These are phyloP conservation scores for Beauveria sp. DNA, from an alignment of 2,329 filamentous ascomycete species.

Conservation along the genomic window DNA sequence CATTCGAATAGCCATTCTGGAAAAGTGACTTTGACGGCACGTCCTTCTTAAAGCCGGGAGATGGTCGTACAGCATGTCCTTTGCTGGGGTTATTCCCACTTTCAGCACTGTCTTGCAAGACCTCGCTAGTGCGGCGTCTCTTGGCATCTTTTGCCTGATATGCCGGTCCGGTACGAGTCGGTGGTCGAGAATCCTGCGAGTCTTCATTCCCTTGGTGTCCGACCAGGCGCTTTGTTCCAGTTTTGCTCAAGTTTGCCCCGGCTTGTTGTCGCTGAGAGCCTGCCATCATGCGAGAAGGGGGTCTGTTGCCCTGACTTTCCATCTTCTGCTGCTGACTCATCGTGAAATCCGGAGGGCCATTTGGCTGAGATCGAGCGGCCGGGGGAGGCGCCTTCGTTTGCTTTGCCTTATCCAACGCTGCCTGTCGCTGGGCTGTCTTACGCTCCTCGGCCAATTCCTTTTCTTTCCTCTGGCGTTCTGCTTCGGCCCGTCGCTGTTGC, in stretches of 20 bases:
- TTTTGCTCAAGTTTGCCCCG: slow-evolving; percentile 30
- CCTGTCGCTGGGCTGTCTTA: slow-evolving; percentile 58
- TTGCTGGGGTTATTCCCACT: slow-evolving; percentile 58
- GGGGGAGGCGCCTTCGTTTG: slow-evolving; percentile 57
- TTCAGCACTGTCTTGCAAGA: slow-evolving; percentile 56
- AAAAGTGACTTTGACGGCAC: slow-evolving; percentile 52
- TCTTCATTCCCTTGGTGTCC: slow-evolving; percentile 52
- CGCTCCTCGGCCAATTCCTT: slow-evolving; percentile 57
- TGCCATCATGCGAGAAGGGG: slow-evolving; percentile 52
- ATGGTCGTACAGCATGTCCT: slow-evolving; percentile 78
- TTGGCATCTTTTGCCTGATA: slow-evolving; percentile 69
- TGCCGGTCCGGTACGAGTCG: slow-evolving; percentile 46
- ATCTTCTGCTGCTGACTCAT: slow-evolving; percentile 21
- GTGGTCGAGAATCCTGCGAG: slow-evolving; percentile 38
- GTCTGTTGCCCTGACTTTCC: slow-evolving; percentile 32
- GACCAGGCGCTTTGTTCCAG: slow-evolving; percentile 55
- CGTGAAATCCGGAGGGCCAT: slow-evolving; percentile 40
- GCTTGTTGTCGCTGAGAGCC: slow-evolving; percentile 46
- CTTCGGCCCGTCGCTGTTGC: slow-evolving; percentile 51
- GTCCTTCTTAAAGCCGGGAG: slow-evolving; percentile 62
- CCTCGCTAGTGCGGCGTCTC: slow-evolving; percentile 69
- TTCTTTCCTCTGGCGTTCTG: slow-evolving; percentile 54
- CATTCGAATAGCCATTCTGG: slow-evolving; percentile 53
- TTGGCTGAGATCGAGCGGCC: slow-evolving; percentile 47
- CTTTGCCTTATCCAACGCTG: slow-evolving; percentile 56